phyloP scores from a whole-genome alignment of 306 rosid species.

The Fragaria iinumae region DNA sequence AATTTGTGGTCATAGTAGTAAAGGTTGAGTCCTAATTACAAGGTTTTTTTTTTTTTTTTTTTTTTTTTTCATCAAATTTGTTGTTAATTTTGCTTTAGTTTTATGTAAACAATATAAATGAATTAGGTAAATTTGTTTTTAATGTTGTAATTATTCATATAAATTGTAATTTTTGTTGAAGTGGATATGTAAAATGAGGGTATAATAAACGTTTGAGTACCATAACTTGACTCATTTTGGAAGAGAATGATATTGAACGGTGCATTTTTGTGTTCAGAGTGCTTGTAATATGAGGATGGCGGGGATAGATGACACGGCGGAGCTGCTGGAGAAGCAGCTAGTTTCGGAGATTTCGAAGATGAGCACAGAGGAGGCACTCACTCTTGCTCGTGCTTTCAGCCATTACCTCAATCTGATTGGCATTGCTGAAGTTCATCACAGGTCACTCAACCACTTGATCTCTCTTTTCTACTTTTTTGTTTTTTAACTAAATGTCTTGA shows the following conservation, averaged over 20 bases:
- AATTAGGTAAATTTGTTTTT: too few species aligned
- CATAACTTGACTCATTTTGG: too few species aligned
- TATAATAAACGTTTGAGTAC: too few species aligned
- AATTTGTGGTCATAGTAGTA: too few species aligned
- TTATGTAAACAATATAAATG: too few species aligned
- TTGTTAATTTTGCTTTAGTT: too few species aligned
- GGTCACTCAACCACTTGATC: slow-evolving; percentile 40
- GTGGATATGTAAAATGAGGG: too few species aligned
- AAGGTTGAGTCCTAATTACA: too few species aligned
- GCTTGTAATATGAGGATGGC: slow-evolving; percentile 87
- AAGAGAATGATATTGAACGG: neutral
- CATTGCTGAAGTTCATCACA: slow-evolving; percentile 92
- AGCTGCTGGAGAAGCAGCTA: slow-evolving; percentile 79
- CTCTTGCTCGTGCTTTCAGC: slow-evolving; percentile 87
- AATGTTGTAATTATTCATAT: too few species aligned
- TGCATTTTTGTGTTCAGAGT: slow-evolving; percentile 42
- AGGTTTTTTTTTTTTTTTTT: too few species aligned
- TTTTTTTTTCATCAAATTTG: too few species aligned
- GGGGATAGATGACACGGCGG: slow-evolving; percentile 74
- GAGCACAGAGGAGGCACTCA: slow-evolving; percentile 80
- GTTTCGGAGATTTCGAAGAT: slow-evolving; percentile 79
- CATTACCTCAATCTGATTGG: slow-evolving; percentile 88
- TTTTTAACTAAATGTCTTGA: neutral
- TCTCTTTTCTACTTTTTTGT: neutral
- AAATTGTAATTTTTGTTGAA: too few species aligned